Evolutionary conservation across 139 green algal genomes (phyloP).

Genomic region (Coelastrella sp.): DNA sequence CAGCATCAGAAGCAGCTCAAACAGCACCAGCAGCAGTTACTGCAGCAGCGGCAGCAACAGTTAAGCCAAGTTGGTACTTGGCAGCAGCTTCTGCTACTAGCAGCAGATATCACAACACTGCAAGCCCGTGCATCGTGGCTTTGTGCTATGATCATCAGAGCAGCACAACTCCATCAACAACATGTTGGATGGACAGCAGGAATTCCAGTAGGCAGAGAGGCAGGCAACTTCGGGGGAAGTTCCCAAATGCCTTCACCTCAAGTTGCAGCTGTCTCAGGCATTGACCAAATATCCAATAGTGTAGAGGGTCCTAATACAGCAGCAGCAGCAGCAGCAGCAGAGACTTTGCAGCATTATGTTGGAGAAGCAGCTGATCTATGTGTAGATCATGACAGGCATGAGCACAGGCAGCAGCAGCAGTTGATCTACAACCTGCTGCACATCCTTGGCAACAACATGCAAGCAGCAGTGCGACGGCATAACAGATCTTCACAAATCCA

Average conservation of each 20-base stretch:
- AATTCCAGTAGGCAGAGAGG: not conserved
- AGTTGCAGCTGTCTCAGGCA: not conserved
- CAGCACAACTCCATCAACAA: slow-evolving; percentile 8
- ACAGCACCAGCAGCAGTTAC: not conserved
- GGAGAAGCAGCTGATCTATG: not conserved
- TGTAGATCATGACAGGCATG: not conserved
- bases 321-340: no score
- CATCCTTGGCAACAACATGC: not conserved
- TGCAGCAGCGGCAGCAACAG: slow-evolving; percentile 9
- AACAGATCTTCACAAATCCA: not conserved
- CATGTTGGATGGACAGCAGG: not conserved
- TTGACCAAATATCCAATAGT: not conserved
- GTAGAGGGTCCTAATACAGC: no score
- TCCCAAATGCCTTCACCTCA: no score
- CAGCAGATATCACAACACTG: not conserved
- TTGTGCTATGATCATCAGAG: not conserved
- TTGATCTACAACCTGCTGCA: not conserved
- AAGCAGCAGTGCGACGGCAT: no score
- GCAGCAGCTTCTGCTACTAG: slow-evolving; percentile 24
- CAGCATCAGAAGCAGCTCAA: not conserved
- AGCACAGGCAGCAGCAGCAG: not conserved
- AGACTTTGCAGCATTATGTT: not conserved
- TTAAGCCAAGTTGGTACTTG: not conserved
- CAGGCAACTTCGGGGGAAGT: no score
- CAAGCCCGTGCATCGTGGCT: not conserved